Base-by-base conservation (phyloP, 768 basidiomycete genomes). In the Imleria badia region DNA sequence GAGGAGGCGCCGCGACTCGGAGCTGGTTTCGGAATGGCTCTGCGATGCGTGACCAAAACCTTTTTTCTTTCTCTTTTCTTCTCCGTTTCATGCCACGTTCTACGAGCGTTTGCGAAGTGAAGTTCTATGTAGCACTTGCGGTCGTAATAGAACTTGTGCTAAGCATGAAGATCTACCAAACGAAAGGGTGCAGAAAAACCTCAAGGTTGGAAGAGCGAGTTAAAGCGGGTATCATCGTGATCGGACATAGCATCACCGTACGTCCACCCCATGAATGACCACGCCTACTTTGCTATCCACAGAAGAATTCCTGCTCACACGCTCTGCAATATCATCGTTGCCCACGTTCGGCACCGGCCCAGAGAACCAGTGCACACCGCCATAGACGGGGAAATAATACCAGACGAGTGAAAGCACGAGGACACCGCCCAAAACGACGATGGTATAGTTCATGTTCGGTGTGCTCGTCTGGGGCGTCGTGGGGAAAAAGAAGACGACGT, bases 351-450 rank as follows among this genome's bases (percentile, higher is more conserved):
- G 55, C 17, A 87, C 72, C 0, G 87, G 87, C 0, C 87, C 87
- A 10, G 72, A 79, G 64, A 89, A 89, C 87, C 87, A 89, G 58
- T 86, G 72, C 4, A 78, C 74, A 7, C 88, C 89, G 14, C 89
- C 87, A 53, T 88, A 87, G n/a, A 73, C 72, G 0, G 86, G 86
- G 64, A 86, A 77, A 72, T 83, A 90, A 66, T 84, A 91, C 75
- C 83, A 91, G 1, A 74, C 56, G 11, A 85, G 60, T 2, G 85
- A 80, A 23, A 89, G 75, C 5, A 75, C 42, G 48, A 88, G 69
- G 3, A 82, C 76, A 3, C 83, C 85, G 0, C 82, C 83, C 3
- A 84, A 69, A 6, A 91, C 86, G 29, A 87, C 82, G 33, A 85
- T 74, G 0, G 84, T 80, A 60, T 91, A 91, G 68, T 90, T 90